Evolutionary conservation across 148 eudicot genomes (phyloP).

Genomic region (Rhododendron molle): DNA sequence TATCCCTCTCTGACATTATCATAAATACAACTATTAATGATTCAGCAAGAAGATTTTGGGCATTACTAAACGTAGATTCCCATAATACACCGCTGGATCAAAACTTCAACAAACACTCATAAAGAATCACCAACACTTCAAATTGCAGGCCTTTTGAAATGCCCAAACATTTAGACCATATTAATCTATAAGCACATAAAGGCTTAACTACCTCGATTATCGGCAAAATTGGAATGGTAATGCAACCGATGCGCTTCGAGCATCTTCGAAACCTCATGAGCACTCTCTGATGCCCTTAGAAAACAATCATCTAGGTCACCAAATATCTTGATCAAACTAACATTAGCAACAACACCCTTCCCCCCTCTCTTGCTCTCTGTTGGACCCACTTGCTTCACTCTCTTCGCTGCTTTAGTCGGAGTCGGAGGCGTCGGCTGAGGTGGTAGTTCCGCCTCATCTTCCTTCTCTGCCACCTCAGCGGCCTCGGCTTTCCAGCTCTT

Average conservation of each 20-base stretch:
- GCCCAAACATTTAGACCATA: not conserved
- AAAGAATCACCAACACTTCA: not conserved
- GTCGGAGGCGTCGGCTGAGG: slow-evolving; percentile 28
- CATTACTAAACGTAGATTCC: not conserved
- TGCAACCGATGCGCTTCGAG: slow-evolving; percentile 93
- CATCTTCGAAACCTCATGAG: slow-evolving; percentile 78
- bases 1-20: not conserved
- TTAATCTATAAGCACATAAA: not conserved
- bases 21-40: not conserved
- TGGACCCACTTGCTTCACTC: slow-evolving; percentile 32
- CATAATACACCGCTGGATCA: not conserved
- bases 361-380: slow-evolving; percentile 41
- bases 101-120: not conserved
- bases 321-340: slow-evolving; percentile 56
- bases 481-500: slow-evolving; percentile 23
- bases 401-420: slow-evolving; percentile 32
- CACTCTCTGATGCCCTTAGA: slow-evolving; percentile 77
- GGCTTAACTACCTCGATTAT: slow-evolving; percentile 44
- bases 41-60: not conserved
- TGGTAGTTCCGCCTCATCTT: slow-evolving; percentile 31
- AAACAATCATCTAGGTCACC: slow-evolving; percentile 76
- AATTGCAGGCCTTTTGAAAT: not conserved
- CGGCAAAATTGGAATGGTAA: slow-evolving; percentile 94
- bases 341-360: slow-evolving; percentile 29
- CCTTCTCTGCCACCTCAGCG: slow-evolving; percentile 25